These are phyloP conservation scores for Venturia pyrina DNA, from an alignment of 2,329 filamentous ascomycete species.

Conservation along the genomic window DNA sequence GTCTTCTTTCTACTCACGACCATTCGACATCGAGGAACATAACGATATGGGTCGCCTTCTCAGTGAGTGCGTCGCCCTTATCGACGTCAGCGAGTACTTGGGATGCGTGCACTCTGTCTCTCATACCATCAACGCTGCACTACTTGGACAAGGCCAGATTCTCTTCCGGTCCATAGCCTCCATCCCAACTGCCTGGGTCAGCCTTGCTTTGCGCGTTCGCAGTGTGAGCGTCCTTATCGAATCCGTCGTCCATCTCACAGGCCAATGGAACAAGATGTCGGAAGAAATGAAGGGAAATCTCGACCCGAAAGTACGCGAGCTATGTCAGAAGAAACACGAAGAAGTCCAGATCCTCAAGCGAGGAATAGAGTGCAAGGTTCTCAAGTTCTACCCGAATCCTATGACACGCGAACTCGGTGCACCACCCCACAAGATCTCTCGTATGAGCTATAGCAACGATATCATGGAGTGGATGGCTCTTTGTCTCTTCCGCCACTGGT, in stretches of 20 bases:
- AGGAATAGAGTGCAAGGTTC: constrained; percentile 22
- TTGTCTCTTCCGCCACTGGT: constrained; percentile 37
- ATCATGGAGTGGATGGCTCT: constrained; percentile 43
- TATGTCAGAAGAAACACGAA: constrained; percentile 25
- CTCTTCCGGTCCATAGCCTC: constrained; percentile 35
- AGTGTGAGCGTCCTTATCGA: constrained; percentile 37
- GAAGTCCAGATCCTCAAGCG: constrained; percentile 16
- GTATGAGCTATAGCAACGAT: constrained; percentile 36
- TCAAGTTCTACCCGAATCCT: constrained; percentile 24
- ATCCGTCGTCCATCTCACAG: constrained; percentile 34
- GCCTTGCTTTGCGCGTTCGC: constrained; percentile 35
- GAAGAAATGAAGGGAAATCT: constrained; percentile 17
- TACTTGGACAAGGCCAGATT: constrained; percentile 36
- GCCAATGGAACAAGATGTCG: constrained; percentile 26
- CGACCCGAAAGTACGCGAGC: constrained; percentile 16
- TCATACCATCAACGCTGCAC: constrained; percentile 36
- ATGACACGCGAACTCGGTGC: constrained; percentile 20
- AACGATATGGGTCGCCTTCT: constrained; percentile 27
- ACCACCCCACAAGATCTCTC: constrained; percentile 21
- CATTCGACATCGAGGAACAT: neutral
- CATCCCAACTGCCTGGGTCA: constrained; percentile 36
- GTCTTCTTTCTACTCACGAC: constrained; percentile 5
- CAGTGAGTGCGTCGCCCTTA: constrained; percentile 29
- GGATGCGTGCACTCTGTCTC: constrained; percentile 32
- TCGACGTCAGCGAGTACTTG: constrained; percentile 38